Base-by-base conservation (phyloP, 208 protist species). In the Crithidia bombi region DNA sequence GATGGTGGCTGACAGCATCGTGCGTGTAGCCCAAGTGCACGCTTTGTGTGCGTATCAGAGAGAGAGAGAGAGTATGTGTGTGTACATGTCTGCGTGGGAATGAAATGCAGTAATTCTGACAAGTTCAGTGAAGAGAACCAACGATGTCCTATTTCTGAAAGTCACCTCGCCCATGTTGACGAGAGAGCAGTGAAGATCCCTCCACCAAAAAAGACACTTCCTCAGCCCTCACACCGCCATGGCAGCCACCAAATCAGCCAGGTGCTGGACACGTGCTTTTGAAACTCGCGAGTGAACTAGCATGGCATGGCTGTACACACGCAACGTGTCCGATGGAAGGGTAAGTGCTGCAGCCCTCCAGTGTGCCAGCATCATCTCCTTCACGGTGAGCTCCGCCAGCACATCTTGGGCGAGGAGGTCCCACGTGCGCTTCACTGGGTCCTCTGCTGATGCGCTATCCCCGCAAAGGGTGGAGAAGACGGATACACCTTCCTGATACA, bases 231-330 rank as follows among this genome's bases (percentile, higher is more conserved):
- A 26, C 39, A 64, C 26, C 33, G 21, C 43, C 5, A 5, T 28
- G 19, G 32, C 43, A 9, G 23, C 9, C 7, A 68, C 30, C 46
- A 73, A 36, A 0, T 51, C 72, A 0, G 51, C 41, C 12, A 87
- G 50, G 44, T 79, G 67, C 19, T 71, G 52, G 43, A 84, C 75
- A 23, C 83, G 66, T 0, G 52, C 55, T 14, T 30, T 39, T 11
- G 57, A 61, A 1, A 91, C 61, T 7, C 75, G 56, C 23, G 77
- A 35, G 55, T 81, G 69, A 14, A 72, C 63, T 36, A 92, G 50
- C 35, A 88, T 69, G 3, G 69, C 69, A 36, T 93, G 82, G 25
- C 65, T 80, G 64, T 93, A 93, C 36, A 90, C 78, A 1, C 87
- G 84, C 28, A 93, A 36, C 6, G 81, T 88, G 69, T 90, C 81